Conservation (phyloP, 116 monocot genomes). For the Phalaenopsis hybrid region DNA sequence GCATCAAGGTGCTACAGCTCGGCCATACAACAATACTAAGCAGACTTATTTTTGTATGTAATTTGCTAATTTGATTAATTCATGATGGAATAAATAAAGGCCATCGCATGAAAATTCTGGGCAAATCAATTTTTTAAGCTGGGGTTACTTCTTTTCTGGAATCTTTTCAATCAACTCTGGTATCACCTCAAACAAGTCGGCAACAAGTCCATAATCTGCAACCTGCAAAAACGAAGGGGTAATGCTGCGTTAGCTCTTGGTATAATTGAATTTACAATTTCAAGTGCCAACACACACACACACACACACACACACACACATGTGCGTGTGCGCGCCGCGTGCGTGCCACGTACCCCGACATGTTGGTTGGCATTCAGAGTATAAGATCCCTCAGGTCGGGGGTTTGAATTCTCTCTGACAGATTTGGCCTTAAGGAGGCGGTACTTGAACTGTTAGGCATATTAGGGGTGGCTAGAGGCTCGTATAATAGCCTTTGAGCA, state of each 20-base stretch:
- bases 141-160: conserved; percentile 56
- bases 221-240: conserved; percentile 42
- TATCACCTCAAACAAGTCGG: conserved; percentile 84
- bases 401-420: too few relatives aligned
- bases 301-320: too few relatives aligned
- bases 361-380: too few relatives aligned
- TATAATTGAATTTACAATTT: not conserved
- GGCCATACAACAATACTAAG: not conserved
- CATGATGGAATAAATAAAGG: not conserved
- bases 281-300: not conserved
- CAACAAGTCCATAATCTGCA: conserved; percentile 95
- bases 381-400: too few relatives aligned
- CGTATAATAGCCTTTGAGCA: too few relatives aligned
- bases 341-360: too few relatives aligned
- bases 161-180: conserved; percentile 85
- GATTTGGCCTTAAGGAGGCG: too few relatives aligned
- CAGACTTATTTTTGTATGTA: not conserved
- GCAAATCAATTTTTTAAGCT: conserved; percentile 2
- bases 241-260: not conserved
- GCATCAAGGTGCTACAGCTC: not conserved
- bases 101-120: not conserved
- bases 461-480: too few relatives aligned
- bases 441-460: too few relatives aligned
- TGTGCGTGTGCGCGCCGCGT: too few relatives aligned
- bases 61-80: not conserved